Evolutionary conservation across 768 basidiomycete species (phyloP), one percentile per base, ranked within the genome.

Genomic region (Hortiboletus campestris): DNA sequence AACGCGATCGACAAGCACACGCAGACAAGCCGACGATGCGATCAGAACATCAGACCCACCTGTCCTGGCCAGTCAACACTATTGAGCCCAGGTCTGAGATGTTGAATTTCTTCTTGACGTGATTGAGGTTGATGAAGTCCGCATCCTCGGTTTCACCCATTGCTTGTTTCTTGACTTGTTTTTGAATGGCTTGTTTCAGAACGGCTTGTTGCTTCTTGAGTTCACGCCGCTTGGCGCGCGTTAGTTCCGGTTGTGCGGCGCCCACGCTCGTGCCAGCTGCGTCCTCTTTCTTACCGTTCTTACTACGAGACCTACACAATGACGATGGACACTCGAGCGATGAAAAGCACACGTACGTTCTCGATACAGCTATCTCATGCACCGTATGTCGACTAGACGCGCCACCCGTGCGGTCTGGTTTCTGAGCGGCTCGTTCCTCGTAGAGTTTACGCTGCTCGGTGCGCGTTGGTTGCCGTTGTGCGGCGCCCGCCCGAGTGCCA

Each of bases 201-300:
- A 78, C 76, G 22, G 79, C 78, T 66, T 88, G 84, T 67, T 89
- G 86, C 81, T 89, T 94, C 83, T 94, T 94, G 65, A 89, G 71
- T 31, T 88, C 93, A 60, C 81, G 83, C 55, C 90, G 78, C 71
- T 95, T 86, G 1, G 80, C 73, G 35, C 93, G 84, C 14, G 81
- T 78, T 50, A 94, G 75, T 67, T 89, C 89, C 16, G 76, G 80
- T 63, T 78, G 76, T 31, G 17, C 16, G 40, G 66, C 58, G 53
- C 25, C 25, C 25, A 63, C 60, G 45, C 62, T 67, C 6, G 70
- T 60, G 11, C 61, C 67, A 12, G 70, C 69, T 6, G 60, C 74
- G 6, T 70, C 73, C 8, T 74, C 79, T 0, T 74, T 76, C 0
- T 59, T 31, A 12, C 49, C 58, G 4, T 73, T 70, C 41, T 68